phyloP scores from a whole-genome alignment of 257 asterid genomes.

The Voacanga thouarsii region DNA sequence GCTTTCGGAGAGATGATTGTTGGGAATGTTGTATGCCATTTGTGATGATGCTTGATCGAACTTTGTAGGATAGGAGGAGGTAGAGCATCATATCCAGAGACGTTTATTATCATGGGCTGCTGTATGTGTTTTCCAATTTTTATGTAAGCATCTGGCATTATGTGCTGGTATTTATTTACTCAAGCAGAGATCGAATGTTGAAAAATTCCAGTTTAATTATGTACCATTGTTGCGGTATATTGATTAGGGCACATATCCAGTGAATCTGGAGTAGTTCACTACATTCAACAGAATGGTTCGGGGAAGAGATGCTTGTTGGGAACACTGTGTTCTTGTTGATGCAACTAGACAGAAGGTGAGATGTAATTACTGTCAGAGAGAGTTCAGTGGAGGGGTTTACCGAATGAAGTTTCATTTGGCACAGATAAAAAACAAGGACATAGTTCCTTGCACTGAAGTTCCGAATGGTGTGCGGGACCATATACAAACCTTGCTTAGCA shows the following conservation, averaged over 20 bases:
- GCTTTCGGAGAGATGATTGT: constrained; percentile 36
- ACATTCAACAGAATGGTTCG: constrained; percentile 34
- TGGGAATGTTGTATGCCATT: constrained; percentile 14
- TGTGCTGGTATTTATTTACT: background rate
- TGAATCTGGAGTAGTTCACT: background rate
- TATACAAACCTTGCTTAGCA: constrained; percentile 29
- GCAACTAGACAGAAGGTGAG: constrained; percentile 47
- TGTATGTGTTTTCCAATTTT: background rate
- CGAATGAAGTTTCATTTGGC: constrained; percentile 51
- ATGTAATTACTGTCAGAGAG: constrained; percentile 50
- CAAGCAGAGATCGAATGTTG: background rate
- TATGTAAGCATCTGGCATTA: background rate
- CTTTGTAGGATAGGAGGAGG: background rate
- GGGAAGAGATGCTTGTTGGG: constrained; percentile 50
- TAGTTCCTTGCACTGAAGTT: constrained; percentile 42
- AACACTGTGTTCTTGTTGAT: constrained; percentile 49
- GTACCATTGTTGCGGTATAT: background rate
- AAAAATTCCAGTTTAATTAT: background rate
- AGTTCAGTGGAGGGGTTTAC: constrained; percentile 53
- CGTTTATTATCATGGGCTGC: background rate
- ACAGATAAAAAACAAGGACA: constrained; percentile 46
- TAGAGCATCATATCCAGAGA: background rate
- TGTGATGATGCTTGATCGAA: background rate
- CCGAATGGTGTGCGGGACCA: constrained; percentile 33
- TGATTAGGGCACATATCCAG: background rate